Evolutionary conservation across 305 asterid genomes (phyloP).

Genomic region (Fraxinus xanthoxyloides): DNA sequence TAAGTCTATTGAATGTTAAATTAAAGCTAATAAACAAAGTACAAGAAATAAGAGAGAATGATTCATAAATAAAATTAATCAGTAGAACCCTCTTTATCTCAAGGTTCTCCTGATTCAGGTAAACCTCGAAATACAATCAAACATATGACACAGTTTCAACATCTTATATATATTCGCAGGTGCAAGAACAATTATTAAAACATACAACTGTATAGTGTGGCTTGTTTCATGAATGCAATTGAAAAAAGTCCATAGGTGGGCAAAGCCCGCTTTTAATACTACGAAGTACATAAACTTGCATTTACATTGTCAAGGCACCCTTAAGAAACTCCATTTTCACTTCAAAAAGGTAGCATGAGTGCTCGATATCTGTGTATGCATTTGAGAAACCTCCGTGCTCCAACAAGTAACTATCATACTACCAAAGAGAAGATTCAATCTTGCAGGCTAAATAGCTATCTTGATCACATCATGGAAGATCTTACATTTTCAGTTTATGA

Average conservation of each 20-base stretch:
- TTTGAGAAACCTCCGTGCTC: constrained; percentile 96
- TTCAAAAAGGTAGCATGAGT: constrained; percentile 90
- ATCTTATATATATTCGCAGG: neutral
- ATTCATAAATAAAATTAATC: constrained; percentile 1
- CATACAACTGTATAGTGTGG: neutral
- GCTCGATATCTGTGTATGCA: constrained; percentile 94
- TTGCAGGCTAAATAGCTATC: constrained; percentile 17
- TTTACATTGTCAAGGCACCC: constrained; percentile 87
- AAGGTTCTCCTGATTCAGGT: neutral
- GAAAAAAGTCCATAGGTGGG: neutral
- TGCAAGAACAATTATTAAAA: neutral
- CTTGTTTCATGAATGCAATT: constrained; percentile 10
- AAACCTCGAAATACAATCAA: constrained; percentile 5
- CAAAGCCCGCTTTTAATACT: neutral
- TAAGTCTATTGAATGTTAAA: neutral
- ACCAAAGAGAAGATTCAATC: constrained; percentile 46
- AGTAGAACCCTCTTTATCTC: neutral
- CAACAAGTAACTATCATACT: constrained; percentile 96
- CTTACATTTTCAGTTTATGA: constrained; percentile 10
- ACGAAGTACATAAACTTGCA: neutral
- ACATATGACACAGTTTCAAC: neutral
- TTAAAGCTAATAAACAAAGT: constrained; percentile 5
- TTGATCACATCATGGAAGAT: constrained; percentile 17
- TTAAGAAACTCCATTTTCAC: constrained; percentile 83
- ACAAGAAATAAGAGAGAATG: neutral